Base-by-base conservation (phyloP, 129 eudicot species). In the Tanacetum coccineum region DNA sequence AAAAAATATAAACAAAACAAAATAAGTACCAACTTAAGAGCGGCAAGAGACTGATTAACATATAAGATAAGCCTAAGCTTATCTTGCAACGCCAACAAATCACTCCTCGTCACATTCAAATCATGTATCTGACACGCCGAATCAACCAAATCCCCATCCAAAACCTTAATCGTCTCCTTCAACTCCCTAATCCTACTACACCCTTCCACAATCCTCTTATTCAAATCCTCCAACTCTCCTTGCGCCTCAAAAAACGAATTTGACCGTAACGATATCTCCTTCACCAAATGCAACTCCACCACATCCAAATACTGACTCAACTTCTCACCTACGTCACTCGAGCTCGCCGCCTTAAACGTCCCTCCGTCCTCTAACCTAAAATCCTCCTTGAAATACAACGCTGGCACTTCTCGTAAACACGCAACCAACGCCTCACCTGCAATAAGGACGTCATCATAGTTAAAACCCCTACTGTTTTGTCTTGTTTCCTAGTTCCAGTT, bases 231-330 rank as follows among this genome's bases (percentile, higher is more conserved):
- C 55, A 94, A 79, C 82, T 84, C 95, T 46, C 83, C 87, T 60
- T 94, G 99, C 0, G 97, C 99, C 74, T 94, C 99, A 44, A 86
- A 94, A 65, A 94, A 94, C 9, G 96, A 89, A 67, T 75, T 83
- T 17, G 99, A 94, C 71, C 99, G 79, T 77, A 94, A 13, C 5
- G 99, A 89, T 32, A 94, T 94, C 85, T 94, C 99, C 93, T 79
- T 94, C 60, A 94, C 99, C 82, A 94, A 85, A 79, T 94, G 97
- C 67, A 94, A 51, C 73, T 94, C 99, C 72, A 94, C 99, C 67
- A 85, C 85, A 61, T 94, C 99, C 83, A 94, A 76, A 55, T 94
- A 89, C 81, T 89, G 93, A 14, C 90, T 82, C 54, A 94, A 51
- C 78, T 78, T 84, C 81, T 94, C 96, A 67, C 89, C 95, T 78